phyloP scores from a whole-genome alignment of 2,329 filamentous ascomycete species.

The Dothideomycetes sp. region DNA sequence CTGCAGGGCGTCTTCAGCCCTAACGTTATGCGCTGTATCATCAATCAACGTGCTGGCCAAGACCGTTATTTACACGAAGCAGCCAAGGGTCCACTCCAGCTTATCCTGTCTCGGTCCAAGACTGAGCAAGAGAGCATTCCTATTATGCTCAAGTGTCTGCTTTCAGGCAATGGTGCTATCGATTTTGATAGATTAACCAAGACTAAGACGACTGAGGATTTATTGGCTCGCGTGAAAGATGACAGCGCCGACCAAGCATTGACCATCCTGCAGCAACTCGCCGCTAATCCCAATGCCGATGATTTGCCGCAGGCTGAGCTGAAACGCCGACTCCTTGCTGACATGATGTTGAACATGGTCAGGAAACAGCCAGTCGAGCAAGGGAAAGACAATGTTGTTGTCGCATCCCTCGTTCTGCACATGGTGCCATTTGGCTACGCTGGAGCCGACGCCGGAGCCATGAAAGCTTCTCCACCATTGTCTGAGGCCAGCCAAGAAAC shows the following conservation, averaged over 20 bases:
- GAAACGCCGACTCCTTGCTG: constrained; percentile 41
- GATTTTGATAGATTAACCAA: constrained; percentile 83
- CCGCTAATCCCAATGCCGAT: constrained; percentile 41
- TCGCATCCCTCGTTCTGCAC: constrained; percentile 15
- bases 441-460: constrained; percentile 15
- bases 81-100: constrained; percentile 65
- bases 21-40: constrained; percentile 71
- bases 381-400: constrained; percentile 20
- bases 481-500: constrained; percentile 40
- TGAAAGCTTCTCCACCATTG: constrained; percentile 27
- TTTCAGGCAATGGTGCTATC: constrained; percentile 59
- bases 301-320: constrained; percentile 39
- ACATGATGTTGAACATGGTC: constrained; percentile 44
- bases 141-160: constrained; percentile 56
- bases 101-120: constrained; percentile 57
- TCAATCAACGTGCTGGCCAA: constrained; percentile 70
- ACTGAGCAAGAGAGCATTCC: constrained; percentile 51
- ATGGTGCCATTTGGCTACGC: constrained; percentile 30
- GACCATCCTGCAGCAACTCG: constrained; percentile 20
- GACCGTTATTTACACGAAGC: constrained; percentile 73
- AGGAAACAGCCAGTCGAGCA: constrained; percentile 27
- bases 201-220: constrained; percentile 70
- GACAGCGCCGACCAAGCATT: constrained; percentile 34
- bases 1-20: constrained; percentile 62
- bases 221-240: constrained; percentile 53